These are phyloP conservation scores for Fusarium musae DNA, from an alignment of 2,329 filamentous ascomycete genomes.

Conservation along the genomic window DNA sequence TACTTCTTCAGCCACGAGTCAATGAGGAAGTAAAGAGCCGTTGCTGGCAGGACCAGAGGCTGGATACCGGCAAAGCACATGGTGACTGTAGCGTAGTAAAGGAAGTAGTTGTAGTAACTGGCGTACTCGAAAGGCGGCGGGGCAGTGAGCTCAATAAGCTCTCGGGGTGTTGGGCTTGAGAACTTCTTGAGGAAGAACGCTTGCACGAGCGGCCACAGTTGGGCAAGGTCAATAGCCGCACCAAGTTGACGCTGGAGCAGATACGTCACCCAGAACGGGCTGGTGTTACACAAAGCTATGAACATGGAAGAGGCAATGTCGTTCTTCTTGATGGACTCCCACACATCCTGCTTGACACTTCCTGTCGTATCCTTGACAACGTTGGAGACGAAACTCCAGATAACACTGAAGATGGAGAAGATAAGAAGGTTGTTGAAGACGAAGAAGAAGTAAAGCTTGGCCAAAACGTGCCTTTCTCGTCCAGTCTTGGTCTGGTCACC, in stretches of 20 bases:
- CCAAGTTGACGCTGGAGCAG: constrained; percentile 92
- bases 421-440: constrained; percentile 96
- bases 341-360: constrained; percentile 66
- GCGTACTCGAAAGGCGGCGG: constrained; percentile 95
- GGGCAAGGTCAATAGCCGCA: constrained; percentile 91
- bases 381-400: constrained; percentile 77
- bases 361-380: constrained; percentile 68
- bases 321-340: constrained; percentile 74
- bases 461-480: constrained; percentile 89
- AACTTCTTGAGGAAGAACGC: constrained; percentile 88
- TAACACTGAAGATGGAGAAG: constrained; percentile 89
- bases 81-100: constrained; percentile 92
- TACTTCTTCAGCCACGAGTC: constrained; percentile 97
- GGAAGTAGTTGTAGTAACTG: constrained; percentile 97
- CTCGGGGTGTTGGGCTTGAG: constrained; percentile 85
- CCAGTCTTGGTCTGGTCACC: constrained; percentile 94
- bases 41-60: constrained; percentile 86
- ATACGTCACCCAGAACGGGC: constrained; percentile 94
- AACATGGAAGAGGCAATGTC: constrained; percentile 74
- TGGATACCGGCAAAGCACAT: constrained; percentile 87
- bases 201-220: constrained; percentile 85
- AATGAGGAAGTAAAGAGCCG: constrained; percentile 87
- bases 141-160: constrained; percentile 91
- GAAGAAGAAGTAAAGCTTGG: constrained; percentile 94
- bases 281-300: constrained; percentile 80